Conservation (phyloP, 495 filamentous ascomycete genomes). For the Penicillium riverlandense region DNA sequence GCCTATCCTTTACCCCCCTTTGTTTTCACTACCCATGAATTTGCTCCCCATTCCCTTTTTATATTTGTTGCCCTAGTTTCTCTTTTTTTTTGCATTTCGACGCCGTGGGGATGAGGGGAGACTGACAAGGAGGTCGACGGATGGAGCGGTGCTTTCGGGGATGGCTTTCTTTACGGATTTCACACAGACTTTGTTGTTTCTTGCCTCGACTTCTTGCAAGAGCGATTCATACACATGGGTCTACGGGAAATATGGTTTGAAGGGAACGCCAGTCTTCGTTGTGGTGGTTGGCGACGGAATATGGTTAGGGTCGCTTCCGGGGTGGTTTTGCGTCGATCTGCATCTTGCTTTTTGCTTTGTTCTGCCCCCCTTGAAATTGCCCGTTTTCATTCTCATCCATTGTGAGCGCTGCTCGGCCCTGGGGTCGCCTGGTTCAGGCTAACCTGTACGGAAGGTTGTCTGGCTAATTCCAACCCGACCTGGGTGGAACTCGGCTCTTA, state of each 20-base stretch:
- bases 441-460: no score
- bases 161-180: conserved; percentile 11
- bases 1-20: conserved; percentile 6
- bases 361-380: no score
- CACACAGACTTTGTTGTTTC: conserved; percentile 6
- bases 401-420: no score
- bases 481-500: no score
- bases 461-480: no score
- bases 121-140: conserved; percentile 6
- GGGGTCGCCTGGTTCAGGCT: no score
- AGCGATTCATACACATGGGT: neutral
- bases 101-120: conserved; percentile 23
- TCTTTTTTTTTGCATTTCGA: conserved; percentile 21
- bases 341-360: conserved; percentile 9
- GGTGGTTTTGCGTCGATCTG: conserved; percentile 42
- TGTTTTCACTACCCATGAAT: conserved; percentile 6
- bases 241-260: conserved; percentile 4
- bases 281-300: conserved; percentile 40
- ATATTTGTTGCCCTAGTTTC: conserved; percentile 7
- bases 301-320: conserved; percentile 47
- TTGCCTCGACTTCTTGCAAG: conserved; percentile 4
- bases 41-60: neutral
- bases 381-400: no score
- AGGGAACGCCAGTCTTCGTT: conserved; percentile 5
- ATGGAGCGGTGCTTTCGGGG: conserved; percentile 2